Conservation (phyloP, 352 stramenopile genomes). For the Phytopythium ostracodes region DNA sequence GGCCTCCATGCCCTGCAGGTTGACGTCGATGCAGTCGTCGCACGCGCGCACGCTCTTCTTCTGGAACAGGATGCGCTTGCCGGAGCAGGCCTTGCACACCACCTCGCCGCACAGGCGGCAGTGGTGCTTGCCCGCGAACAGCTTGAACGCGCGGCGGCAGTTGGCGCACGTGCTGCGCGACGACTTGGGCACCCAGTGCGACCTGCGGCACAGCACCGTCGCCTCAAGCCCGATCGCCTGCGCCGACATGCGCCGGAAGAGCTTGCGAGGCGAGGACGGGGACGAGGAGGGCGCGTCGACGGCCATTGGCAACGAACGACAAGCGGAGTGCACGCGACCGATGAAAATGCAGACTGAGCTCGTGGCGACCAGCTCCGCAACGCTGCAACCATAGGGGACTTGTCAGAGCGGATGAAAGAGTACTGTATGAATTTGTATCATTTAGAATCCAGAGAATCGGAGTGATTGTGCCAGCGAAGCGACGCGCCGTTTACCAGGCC, state of each 20-base stretch:
- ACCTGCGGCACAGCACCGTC: constrained; percentile 63
- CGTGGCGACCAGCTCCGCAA: background rate
- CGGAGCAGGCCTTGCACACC: constrained; percentile 70
- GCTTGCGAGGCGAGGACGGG: constrained; percentile 8
- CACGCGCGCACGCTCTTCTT: constrained; percentile 73
- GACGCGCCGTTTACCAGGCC: background rate
- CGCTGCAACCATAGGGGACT: constrained; percentile 7
- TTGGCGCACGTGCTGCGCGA: constrained; percentile 59
- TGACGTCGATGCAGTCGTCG: constrained; percentile 69
- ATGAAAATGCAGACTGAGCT: constrained; percentile 6
- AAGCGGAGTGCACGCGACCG: background rate
- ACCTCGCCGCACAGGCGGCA: constrained; percentile 78
- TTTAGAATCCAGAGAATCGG: background rate
- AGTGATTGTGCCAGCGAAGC: constrained; percentile 5
- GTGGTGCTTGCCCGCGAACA: constrained; percentile 70
- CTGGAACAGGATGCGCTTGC: constrained; percentile 65
- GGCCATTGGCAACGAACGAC: background rate
- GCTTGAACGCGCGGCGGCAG: constrained; percentile 54
- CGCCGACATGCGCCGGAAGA: constrained; percentile 61
- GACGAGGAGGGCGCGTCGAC: constrained; percentile 6
- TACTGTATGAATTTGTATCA: background rate
- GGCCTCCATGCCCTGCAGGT: constrained; percentile 29
- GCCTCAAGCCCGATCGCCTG: constrained; percentile 64
- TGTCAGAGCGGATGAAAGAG: too few relatives aligned
- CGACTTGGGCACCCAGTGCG: constrained; percentile 74